Conservation (phyloP, 805 yeast species). For the Candida pini region DNA sequence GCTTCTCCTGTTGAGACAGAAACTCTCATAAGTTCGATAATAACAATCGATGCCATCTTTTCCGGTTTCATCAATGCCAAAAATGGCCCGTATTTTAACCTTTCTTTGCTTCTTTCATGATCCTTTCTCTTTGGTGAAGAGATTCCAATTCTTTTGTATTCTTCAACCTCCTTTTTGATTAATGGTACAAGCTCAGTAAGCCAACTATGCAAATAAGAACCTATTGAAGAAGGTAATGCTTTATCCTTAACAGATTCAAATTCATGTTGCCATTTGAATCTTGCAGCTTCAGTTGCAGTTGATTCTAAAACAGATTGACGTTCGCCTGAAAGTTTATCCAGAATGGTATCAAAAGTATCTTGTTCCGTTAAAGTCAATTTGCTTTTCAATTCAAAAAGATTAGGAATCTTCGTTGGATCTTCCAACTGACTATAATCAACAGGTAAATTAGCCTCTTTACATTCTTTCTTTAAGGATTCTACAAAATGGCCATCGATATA, state of each 20-base stretch:
- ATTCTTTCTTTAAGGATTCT: conserved; percentile 13
- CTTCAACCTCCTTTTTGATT: conserved; percentile 58
- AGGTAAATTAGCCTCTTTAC: conserved; percentile 17
- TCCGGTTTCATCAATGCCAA: conserved; percentile 67
- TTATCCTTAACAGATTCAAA: conserved; percentile 44
- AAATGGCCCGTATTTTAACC: conserved; percentile 71
- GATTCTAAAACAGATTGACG: conserved; percentile 76
- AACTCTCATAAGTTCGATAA: conserved; percentile 71
- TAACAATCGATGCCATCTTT: conserved; percentile 77
- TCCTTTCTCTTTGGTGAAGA: conserved; percentile 7
- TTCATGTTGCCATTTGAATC: conserved; percentile 82
- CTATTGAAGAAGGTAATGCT: conserved; percentile 53
- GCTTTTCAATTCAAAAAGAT: conserved; percentile 65
- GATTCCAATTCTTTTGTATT: conserved; percentile 35
- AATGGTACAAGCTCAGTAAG: conserved; percentile 65
- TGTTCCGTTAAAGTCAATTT: conserved; percentile 43
- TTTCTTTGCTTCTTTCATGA: conserved; percentile 22
- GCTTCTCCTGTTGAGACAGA: conserved; percentile 69
- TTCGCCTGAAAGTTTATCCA: conserved; percentile 65
- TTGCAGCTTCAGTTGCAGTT: conserved; percentile 78
- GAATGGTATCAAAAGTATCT: conserved; percentile 53
- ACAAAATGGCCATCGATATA: conserved; percentile 22
- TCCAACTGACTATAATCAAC: conserved; percentile 14
- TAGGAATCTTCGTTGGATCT: conserved; percentile 18
- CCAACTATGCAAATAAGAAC: conserved; percentile 82